These are phyloP conservation scores for Penicillium digitatum DNA, from an alignment of 2,329 filamentous ascomycete species.

Conservation along the genomic window DNA sequence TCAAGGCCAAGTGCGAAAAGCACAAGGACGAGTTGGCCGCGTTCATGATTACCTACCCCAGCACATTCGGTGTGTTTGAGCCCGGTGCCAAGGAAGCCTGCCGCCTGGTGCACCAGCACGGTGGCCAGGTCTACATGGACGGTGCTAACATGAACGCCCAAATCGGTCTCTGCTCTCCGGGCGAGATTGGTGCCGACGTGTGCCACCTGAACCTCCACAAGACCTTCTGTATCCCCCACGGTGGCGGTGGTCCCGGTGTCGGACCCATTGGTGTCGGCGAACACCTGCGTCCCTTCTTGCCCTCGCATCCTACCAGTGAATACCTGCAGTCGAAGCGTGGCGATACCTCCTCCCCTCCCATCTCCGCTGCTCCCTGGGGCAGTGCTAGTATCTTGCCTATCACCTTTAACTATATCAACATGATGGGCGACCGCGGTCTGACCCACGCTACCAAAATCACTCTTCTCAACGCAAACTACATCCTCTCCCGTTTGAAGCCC, in stretches of 20 bases:
- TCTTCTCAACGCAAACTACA: conserved; percentile 95
- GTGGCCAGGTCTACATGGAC: conserved; percentile 97
- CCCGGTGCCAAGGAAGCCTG: conserved; percentile 82
- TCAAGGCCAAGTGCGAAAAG: conserved; percentile 84
- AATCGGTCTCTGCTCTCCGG: conserved; percentile 90
- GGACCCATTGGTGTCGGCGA: conserved; percentile 88
- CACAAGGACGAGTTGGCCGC: conserved; percentile 80
- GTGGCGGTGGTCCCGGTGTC: conserved; percentile 87
- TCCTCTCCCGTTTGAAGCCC: conserved; percentile 77
- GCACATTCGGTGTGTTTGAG: conserved; percentile 93
- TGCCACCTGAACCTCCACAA: conserved; percentile 98
- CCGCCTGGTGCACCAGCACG: conserved; percentile 77
- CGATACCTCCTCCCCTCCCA: conserved; percentile 56
- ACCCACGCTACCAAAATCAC: conserved; percentile 88
- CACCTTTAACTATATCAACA: conserved; percentile 89
- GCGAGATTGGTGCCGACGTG: conserved; percentile 91
- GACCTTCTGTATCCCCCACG: conserved; percentile 97
- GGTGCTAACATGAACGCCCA: conserved; percentile 98
- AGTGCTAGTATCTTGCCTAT: conserved; percentile 91
- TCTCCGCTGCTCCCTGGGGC: conserved; percentile 79
- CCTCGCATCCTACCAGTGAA: conserved; percentile 62
- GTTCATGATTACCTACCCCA: conserved; percentile 96
- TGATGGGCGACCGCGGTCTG: conserved; percentile 82
- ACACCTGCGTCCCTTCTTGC: conserved; percentile 72
- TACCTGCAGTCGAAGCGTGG: conserved; percentile 40